These are phyloP conservation scores for Aspergillus sp. DNA, from an alignment of 2,329 filamentous ascomycete species.

Conservation along the genomic window DNA sequence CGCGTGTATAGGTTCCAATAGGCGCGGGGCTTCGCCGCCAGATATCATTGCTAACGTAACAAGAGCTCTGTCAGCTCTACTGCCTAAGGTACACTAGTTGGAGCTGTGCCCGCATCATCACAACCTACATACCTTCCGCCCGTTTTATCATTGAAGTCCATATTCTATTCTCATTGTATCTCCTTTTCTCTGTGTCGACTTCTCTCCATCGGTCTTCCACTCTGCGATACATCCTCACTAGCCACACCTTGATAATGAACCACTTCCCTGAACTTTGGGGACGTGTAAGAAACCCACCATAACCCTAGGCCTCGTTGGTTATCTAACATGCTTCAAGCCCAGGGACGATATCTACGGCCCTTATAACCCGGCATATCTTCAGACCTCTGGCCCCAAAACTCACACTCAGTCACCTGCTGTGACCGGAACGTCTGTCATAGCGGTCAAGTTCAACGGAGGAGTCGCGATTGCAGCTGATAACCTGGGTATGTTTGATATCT, in stretches of 20 bases:
- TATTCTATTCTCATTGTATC: not conserved
- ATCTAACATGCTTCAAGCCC: conserved; percentile 58
- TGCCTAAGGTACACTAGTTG: conserved; percentile 19
- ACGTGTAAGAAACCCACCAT: conserved; percentile 42
- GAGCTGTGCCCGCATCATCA: conserved; percentile 5
- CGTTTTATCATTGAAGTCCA: not conserved
- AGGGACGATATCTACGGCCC: conserved; percentile 94
- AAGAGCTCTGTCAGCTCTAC: conserved; percentile 34
- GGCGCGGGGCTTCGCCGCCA: conserved; percentile 7
- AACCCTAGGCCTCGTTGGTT: conserved; percentile 3
- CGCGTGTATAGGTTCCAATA: conserved; percentile 12
- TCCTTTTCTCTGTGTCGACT: no score
- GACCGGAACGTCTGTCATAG: conserved; percentile 92
- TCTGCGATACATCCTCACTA: not conserved
- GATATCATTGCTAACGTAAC: conserved; percentile 17
- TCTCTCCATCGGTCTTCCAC: not conserved
- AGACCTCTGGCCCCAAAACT: conserved; percentile 64
- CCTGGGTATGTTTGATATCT: conserved; percentile 60
- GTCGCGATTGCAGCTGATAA: conserved; percentile 97
- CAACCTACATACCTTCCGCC: conserved; percentile 11
- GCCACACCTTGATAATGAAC: conserved; percentile 50
- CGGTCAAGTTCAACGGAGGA: conserved; percentile 91
- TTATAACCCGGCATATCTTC: conserved; percentile 84
- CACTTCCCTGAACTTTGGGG: conserved; percentile 64
- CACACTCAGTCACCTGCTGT: conserved; percentile 92